Base-by-base conservation (phyloP, 2,329 filamentous ascomycete species). In the Dactylonectria macrodidyma region DNA sequence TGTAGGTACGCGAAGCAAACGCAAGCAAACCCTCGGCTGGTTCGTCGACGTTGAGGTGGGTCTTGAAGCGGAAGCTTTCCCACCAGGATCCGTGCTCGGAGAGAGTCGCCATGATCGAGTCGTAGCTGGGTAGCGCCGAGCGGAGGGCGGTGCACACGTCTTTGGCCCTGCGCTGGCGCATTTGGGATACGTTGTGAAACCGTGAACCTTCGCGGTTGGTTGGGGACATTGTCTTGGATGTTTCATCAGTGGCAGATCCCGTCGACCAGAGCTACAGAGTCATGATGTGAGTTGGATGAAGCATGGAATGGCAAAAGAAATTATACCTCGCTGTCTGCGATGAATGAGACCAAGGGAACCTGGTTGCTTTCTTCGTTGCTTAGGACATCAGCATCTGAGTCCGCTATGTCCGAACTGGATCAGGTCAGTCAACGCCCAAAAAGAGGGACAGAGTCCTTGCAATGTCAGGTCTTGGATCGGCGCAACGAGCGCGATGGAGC, bases 1-100 rank as follows among this genome's bases (percentile, higher is more conserved):
- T 65, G 38, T 65, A 65, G 6, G 34, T 46, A 7, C 63, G 57
- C 5, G 63, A 57, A 41, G 63, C 63, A 16, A 65, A 65, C 7
- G 41, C n/a, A 19, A 12, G 14, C 24, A 61, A n/a, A 12, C 11
- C 22, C 19, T 65, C 62, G 3, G 16, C 14, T 10, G 55, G 47
- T 8, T 59, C 24, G 10, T n/a, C 26, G 1, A 26, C 6, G 22
- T 59, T 59, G 12, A 52, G 14, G 12, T 65, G 63, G 11, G 63
- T 61, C 14, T 65, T 65, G 44, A 61, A 61, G 24, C 63, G 63
- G 33, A 56, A 65, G 51, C 50, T 46, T 5, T 36, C 41, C 63
- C 63, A 65, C 57, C 56, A 65, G 2, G 63, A 61, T 12, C 51
- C 51, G 14, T 55, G 19, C 3, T 33, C 44, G 14, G 57, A 30